phyloP scores from a whole-genome alignment of 129 eudicot genomes.

The Lonicera japonica region DNA sequence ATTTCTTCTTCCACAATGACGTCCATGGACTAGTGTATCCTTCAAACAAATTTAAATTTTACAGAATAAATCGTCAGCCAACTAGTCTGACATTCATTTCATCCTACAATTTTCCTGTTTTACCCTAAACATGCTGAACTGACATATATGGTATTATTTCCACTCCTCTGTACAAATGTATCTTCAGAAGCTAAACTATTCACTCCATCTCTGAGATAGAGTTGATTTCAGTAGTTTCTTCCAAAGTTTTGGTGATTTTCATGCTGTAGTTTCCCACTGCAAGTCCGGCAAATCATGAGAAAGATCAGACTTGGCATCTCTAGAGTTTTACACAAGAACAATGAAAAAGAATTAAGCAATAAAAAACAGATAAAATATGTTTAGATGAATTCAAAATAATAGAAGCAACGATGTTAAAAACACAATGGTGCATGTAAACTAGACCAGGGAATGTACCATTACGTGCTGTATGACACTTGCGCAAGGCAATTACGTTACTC shows the following conservation, averaged over 20 bases:
- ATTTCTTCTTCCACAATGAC: too few species aligned
- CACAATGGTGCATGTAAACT: too few species aligned
- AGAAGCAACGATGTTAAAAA: too few species aligned
- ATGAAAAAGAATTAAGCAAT: too few species aligned
- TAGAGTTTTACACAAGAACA: neutral
- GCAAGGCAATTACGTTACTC: too few species aligned
- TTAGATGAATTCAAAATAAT: too few species aligned
- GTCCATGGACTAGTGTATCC: too few species aligned
- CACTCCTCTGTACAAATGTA: slow-evolving; percentile 33
- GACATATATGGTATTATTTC: slow-evolving; percentile 13
- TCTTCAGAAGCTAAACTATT: slow-evolving; percentile 26
- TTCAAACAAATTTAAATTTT: too few species aligned
- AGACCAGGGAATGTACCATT: too few species aligned
- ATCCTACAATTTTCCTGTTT: slow-evolving; percentile 6
- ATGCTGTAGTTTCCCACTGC: neutral
- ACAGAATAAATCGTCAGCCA: too few species aligned
- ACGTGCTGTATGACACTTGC: too few species aligned
- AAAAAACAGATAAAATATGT: too few species aligned
- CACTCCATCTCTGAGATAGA: slow-evolving; percentile 8
- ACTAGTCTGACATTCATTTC: slow-evolving; percentile 10
- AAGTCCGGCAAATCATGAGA: neutral
- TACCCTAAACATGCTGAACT: slow-evolving; percentile 15
- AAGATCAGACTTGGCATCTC: slow-evolving; percentile 9
- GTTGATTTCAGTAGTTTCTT: slow-evolving; percentile 1
- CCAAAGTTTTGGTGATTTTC: slow-evolving; percentile 2